phyloP scores from a whole-genome alignment of 108 stramenopile genomes.

The Schizochytrium sp. region DNA sequence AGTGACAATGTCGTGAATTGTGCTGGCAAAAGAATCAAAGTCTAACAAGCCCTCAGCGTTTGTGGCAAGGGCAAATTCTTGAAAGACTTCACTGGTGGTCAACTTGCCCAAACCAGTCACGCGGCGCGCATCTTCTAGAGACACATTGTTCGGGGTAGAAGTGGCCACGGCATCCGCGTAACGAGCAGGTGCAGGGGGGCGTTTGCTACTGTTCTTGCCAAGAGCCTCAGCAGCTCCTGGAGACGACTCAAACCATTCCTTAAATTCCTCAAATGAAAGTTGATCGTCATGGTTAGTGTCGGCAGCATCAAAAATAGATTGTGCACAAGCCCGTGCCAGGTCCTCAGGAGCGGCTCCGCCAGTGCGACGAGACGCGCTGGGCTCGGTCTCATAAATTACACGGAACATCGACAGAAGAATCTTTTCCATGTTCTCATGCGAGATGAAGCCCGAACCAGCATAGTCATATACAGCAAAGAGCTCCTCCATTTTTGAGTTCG shows the following conservation, averaged over 20 bases:
- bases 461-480: constrained; percentile 24
- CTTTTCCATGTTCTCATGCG: neutral
- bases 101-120: neutral
- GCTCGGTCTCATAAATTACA: neutral
- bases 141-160: neutral
- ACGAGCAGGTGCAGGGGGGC: no score
- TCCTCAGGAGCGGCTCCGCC: neutral
- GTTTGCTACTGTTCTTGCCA: neutral
- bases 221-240: neutral
- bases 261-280: constrained; percentile 60
- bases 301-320: neutral
- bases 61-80: constrained; percentile 33
- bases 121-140: constrained; percentile 27
- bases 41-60: constrained; percentile 7
- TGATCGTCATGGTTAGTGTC: constrained; percentile 61
- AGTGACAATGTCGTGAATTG: neutral
- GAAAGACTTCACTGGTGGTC: neutral
- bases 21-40: neutral
- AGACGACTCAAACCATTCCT: neutral
- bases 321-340: neutral
- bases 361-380: neutral
- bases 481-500: constrained; percentile 39
- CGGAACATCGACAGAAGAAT: constrained; percentile 13
- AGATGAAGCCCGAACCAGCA: constrained; percentile 40
- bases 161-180: neutral